Percentiles rank a stretch among this genome's conserved stretches.
Evolutionary conservation across 352 stramenopile genomes (phyloP).

Genomic region (Pythium phragmitis): DNA sequence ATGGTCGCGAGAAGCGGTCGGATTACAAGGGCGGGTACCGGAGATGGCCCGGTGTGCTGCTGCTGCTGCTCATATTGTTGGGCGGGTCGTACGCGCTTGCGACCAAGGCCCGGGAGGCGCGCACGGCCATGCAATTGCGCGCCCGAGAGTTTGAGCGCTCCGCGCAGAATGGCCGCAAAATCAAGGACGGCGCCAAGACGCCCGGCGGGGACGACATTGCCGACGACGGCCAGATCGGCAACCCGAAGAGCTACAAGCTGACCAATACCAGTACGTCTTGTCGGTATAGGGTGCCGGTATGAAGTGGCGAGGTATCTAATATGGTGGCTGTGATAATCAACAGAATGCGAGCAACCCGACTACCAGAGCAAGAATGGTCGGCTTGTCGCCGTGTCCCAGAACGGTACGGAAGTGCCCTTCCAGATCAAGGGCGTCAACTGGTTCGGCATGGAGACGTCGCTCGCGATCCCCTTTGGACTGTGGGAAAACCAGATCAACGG

Average conservation of each 20-base stretch:
- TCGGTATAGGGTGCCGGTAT: no score
- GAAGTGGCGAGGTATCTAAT: not conserved
- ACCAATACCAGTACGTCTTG: constrained; percentile 28
- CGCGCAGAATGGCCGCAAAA: constrained; percentile 35
- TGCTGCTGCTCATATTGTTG: not conserved
- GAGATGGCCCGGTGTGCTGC: constrained; percentile 9
- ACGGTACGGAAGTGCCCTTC: constrained; percentile 56
- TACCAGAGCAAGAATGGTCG: constrained; percentile 76
- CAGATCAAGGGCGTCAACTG: constrained; percentile 87
- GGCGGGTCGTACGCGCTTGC: constrained; percentile 33
- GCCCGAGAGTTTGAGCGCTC: constrained; percentile 37
- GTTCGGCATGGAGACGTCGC: constrained; percentile 73
- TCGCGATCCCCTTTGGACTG: constrained; percentile 53
- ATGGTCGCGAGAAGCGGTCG: constrained; percentile 19
- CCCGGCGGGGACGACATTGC: constrained; percentile 31
- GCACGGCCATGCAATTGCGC: constrained; percentile 32
- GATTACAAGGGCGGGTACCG: constrained; percentile 19
- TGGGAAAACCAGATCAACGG: constrained; percentile 62
- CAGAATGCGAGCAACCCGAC: constrained; percentile 68
- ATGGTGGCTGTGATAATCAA: constrained; percentile 16
- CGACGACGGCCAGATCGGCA: constrained; percentile 65
- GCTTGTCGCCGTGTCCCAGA: constrained; percentile 56
- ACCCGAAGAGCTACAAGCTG: constrained; percentile 64
- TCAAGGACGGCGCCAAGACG: constrained; percentile 45
- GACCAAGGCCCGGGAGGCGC: constrained; percentile 32